Evolutionary conservation across 306 rosid species (phyloP), one percentile per base, ranked within the genome.

Genomic region (barrel medic (Medicago truncatula)): DNA sequence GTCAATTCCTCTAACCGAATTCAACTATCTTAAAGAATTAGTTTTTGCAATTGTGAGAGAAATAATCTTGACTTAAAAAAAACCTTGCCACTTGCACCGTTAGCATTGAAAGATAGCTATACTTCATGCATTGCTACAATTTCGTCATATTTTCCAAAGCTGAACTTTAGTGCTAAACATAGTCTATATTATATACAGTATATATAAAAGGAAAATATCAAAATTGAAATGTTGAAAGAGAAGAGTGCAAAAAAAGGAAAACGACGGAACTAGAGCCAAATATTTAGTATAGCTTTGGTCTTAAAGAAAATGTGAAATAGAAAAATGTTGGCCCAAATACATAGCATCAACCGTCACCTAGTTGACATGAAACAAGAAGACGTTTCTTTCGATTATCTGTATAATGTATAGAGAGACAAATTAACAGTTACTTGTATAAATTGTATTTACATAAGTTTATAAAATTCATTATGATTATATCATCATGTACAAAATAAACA

Each of bases 51-150:
- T 23, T 2, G 28, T 23, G 28, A 23, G 28, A 23, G 2, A 23
- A 23, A 23, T 2, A 23, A 23, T 23, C 2, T 23, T 23, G 28
- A 23, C 2, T 23, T 23, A 23, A 23, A 23, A 23, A 23, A 23
- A 23, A 23, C 10, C 43, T 39, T 39, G 43, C 8, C 43, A 39
- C 43, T 39, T 39, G 43, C 43, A 6, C 8, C 43, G 8, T 1
- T 39, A 8, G 43, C 43, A 39, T 39, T 39, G 43, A 7, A 39
- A 39, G 43, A 39, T 39, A 39, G 43, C 10, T 41, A 49, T 49
- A 38, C 20, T 21, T 52, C 73, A 75, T 62, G 80, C 73, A 23
- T 6, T 20, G 44, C 20, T n/a, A 58, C 18, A 67, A n/a, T 38
- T 14, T 31, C 5, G 54, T 50, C 73, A 3, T 14, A 18, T 16